Base-by-base conservation (phyloP, 2,329 filamentous ascomycete genomes). In the Colletotrichum tropicicola region DNA sequence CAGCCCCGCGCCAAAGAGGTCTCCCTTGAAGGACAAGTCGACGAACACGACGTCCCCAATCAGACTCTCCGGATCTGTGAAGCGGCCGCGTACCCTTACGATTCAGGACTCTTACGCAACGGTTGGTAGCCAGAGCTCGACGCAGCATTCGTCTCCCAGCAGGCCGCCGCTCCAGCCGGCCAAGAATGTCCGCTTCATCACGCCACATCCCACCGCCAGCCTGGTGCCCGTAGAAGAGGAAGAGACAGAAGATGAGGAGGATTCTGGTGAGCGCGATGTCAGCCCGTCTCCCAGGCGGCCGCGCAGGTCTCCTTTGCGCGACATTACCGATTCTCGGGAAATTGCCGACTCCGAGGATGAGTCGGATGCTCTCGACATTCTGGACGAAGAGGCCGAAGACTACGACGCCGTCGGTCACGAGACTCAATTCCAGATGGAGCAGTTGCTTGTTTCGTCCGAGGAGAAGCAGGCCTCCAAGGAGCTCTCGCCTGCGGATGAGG, bases 271-370 rank as follows among this genome's bases (percentile, higher is more conserved):
- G 9, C 32, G 56, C 17, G 53, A 64, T 9, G 30, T 56, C 12
- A 61, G 56, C 30, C 60, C 54, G 17, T 67, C 59, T 23, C 66
- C 65, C 10, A 30, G 59, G 10, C 27, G 57, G 17, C 65, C 47
- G 2, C 35, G 32, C 28, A 58, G 53, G 19, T 58, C 41, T n/a
- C 66, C 56, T 41, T 25, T 58, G 4, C 48, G 55, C n/a, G 82
- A 85, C 32, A 35, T 35, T 15, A 35, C 32, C 10, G 30, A 35
- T 15, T 35, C 32, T 12, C 32, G 32, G 60, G 39, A 43, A 17
- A 85, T 86, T 28, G 81, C 83, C 0, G 84, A 86, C 63, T 84
- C 83, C 1, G 84, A 86, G 37, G 82, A 80, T 10, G 82, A 83
- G 6, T 53, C 71, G 48, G 47, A 68, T 6, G 61, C 64, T 2